These are phyloP conservation scores for Fusarium albosuccineum DNA, from an alignment of 2,329 filamentous ascomycete species.

Conservation along the genomic window DNA sequence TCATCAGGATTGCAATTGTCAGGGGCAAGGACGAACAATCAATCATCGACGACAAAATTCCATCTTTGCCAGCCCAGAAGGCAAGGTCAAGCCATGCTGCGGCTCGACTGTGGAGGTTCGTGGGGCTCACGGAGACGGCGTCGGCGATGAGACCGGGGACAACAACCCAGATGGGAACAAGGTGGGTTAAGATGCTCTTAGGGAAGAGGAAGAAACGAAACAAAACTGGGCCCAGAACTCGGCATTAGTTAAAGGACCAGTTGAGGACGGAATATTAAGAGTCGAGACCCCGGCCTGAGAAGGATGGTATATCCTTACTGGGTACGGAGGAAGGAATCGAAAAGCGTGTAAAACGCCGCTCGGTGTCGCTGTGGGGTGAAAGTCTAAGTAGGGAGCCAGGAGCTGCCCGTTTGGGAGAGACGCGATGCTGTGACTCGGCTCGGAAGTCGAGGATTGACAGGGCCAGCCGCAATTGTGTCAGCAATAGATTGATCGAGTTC, in stretches of 20 bases:
- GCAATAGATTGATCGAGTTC: slow-evolving; percentile 10
- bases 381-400: slow-evolving; percentile 18
- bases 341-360: slow-evolving; percentile 6
- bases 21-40: slow-evolving; percentile 5
- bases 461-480: slow-evolving; percentile 16
- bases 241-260: background rate
- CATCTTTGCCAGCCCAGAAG: slow-evolving; percentile 6
- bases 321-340: slow-evolving; percentile 7
- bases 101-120: slow-evolving; percentile 8
- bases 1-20: background rate
- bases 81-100: slow-evolving; percentile 1
- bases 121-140: slow-evolving; percentile 18
- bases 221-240: background rate
- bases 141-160: slow-evolving; percentile 11
- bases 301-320: slow-evolving; percentile 4
- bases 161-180: slow-evolving; percentile 9
- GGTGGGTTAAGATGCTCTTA: slow-evolving; percentile 1
- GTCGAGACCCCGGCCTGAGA: slow-evolving; percentile 12
- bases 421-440: slow-evolving; percentile 32
- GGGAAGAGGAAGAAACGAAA: slow-evolving; percentile 4
- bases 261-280: slow-evolving; percentile 5
- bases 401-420: slow-evolving; percentile 10
- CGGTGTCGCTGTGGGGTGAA: slow-evolving; percentile 30
- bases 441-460: slow-evolving; percentile 13
- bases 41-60: slow-evolving; percentile 13